Evolutionary conservation across 345 rosid species (phyloP).

Genomic region (Citrus medica): DNA sequence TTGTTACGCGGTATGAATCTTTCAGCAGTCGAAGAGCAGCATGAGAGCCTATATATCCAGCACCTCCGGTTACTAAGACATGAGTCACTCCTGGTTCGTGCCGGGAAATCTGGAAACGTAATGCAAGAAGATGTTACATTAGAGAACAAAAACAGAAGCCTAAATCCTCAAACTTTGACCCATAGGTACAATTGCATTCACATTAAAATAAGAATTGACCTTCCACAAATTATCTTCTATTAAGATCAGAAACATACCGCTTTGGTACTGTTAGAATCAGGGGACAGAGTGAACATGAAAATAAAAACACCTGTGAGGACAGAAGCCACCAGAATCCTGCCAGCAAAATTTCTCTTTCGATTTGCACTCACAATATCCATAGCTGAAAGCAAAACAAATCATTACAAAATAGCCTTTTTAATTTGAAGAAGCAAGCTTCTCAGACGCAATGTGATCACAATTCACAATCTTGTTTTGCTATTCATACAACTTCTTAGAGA

Average conservation of each 20-base stretch:
- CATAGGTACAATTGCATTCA: neutral
- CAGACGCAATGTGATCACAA: neutral
- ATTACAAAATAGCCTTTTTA: neutral
- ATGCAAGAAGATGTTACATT: neutral
- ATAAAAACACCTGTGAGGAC: slow-evolving; percentile 29
- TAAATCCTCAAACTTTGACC: neutral
- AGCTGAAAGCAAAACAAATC: slow-evolving; percentile 20
- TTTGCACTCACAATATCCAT: slow-evolving; percentile 34
- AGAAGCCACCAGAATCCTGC: slow-evolving; percentile 34
- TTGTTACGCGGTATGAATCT: slow-evolving; percentile 65
- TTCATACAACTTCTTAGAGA: neutral
- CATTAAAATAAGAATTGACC: neutral
- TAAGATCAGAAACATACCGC: slow-evolving; percentile 19
- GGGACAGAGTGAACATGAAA: slow-evolving; percentile 29
- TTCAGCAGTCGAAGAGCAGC: slow-evolving; percentile 62
- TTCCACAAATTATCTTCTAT: neutral
- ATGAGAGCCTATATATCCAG: slow-evolving; percentile 81
- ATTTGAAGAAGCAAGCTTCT: neutral
- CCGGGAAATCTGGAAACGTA: slow-evolving; percentile 32
- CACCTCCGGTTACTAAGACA: slow-evolving; percentile 79
- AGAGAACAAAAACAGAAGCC: neutral
- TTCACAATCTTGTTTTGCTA: neutral
- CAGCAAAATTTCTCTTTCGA: slow-evolving; percentile 19
- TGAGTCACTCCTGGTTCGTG: slow-evolving; percentile 53
- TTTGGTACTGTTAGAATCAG: slow-evolving; percentile 16